Conservation (phyloP, 106 monocot genomes). For the Acorus calamus region DNA sequence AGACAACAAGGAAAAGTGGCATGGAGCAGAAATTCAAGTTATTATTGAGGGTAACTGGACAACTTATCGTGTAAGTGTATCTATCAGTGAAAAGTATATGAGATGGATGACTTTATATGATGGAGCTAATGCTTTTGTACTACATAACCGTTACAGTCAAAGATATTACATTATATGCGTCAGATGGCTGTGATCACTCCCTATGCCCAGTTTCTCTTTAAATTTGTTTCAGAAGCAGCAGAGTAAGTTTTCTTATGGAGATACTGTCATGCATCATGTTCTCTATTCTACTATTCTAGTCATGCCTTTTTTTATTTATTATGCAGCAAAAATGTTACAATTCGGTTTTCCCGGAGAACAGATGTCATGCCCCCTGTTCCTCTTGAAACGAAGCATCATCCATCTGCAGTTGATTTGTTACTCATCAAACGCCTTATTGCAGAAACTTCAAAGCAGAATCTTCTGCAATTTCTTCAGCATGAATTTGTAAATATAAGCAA, state of each 20-base stretch:
- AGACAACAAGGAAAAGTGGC: constrained; percentile 74
- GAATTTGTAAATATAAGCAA: constrained; percentile 97
- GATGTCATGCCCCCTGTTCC: constrained; percentile 96
- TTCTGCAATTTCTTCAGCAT: constrained; percentile 94
- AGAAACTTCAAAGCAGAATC: constrained; percentile 84
- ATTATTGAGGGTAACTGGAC: constrained; percentile 98
- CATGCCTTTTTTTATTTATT: constrained; percentile 4
- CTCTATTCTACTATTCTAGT: not conserved
- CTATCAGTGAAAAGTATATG: not conserved
- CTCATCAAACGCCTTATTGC: constrained; percentile 86
- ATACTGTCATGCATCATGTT: not conserved
- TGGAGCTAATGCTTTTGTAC: no score
- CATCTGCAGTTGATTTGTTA: constrained; percentile 96
- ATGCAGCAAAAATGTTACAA: constrained; percentile 66
- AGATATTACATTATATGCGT: constrained; percentile 97
- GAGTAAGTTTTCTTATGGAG: constrained; percentile 48
- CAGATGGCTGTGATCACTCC: constrained; percentile 99
- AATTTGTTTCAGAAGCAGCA: constrained; percentile 51
- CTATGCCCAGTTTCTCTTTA: constrained; percentile 88
- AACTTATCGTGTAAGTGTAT: constrained; percentile 77
- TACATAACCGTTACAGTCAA: constrained; percentile 41
- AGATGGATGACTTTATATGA: no score
- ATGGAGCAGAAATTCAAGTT: constrained; percentile 98
- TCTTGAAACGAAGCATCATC: constrained; percentile 91
- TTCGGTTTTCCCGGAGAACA: constrained; percentile 81